These are phyloP conservation scores for Coprinopsis marcescibilis DNA, from an alignment of 768 basidiomycete genomes.

Conservation along the genomic window DNA sequence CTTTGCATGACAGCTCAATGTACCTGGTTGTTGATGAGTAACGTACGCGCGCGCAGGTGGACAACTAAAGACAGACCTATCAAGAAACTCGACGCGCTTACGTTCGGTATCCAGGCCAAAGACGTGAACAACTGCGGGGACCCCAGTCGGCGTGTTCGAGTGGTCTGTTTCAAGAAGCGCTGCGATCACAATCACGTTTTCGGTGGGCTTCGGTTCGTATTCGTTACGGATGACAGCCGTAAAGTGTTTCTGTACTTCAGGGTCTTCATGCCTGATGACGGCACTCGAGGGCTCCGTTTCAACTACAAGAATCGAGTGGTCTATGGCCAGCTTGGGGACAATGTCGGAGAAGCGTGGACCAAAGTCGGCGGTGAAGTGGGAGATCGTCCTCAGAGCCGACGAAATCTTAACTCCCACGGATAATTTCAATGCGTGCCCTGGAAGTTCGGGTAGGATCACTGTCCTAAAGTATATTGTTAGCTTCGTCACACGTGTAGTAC, in stretches of 20 bases:
- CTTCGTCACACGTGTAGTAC: not conserved
- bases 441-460: conserved; percentile 39
- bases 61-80: conserved; percentile 28
- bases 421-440: conserved; percentile 42
- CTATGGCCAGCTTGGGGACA: conserved; percentile 41
- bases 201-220: conserved; percentile 31
- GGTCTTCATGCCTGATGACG: conserved; percentile 34
- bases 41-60: too few relatives aligned
- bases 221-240: conserved; percentile 44
- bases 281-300: conserved; percentile 48
- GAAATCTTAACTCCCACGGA: conserved; percentile 54
- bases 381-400: conserved; percentile 52
- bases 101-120: conserved; percentile 41
- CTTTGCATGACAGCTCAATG: conserved; percentile 43
- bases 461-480: conserved; percentile 29
- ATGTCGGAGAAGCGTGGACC: conserved; percentile 51
- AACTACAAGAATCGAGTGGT: conserved; percentile 36
- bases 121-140: conserved; percentile 41
- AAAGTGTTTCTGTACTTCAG: conserved; percentile 47
- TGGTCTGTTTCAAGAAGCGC: conserved; percentile 52
- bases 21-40: conserved; percentile 32
- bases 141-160: conserved; percentile 29
- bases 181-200: conserved; percentile 44
- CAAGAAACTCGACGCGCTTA: conserved; percentile 41
- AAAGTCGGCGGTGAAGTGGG: conserved; percentile 52